Evolutionary conservation across 2,329 filamentous ascomycete genomes (phyloP).

Genomic region (Stromatinia cepivora): DNA sequence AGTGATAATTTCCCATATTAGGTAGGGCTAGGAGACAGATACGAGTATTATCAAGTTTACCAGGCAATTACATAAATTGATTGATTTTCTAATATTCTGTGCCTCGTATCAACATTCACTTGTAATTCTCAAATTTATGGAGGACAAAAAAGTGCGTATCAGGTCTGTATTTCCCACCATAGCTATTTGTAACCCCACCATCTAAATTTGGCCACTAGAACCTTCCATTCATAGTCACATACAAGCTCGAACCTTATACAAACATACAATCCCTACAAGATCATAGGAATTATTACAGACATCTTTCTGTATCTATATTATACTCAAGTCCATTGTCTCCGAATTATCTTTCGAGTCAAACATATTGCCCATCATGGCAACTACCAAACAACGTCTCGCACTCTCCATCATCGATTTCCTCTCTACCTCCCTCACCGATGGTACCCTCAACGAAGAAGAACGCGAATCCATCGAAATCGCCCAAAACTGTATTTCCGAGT

Average conservation of each 20-base stretch:
- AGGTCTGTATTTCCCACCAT: constrained; percentile 4
- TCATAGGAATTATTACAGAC: background rate
- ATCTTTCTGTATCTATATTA: background rate
- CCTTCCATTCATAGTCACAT: constrained; percentile 2
- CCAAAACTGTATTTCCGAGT: constrained; percentile 89
- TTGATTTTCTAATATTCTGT: background rate
- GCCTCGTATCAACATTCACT: background rate
- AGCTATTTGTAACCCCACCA: constrained; percentile 10
- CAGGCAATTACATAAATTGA: too few species aligned
- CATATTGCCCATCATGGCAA: constrained; percentile 36
- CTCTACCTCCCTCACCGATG: constrained; percentile 77
- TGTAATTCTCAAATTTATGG: background rate
- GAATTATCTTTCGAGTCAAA: background rate
- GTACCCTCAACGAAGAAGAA: constrained; percentile 84
- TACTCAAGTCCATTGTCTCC: background rate
- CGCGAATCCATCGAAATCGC: constrained; percentile 93
- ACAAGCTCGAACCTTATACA: background rate
- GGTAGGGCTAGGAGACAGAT: too few species aligned
- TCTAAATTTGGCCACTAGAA: constrained; percentile 4
- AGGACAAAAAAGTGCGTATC: background rate
- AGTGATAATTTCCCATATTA: too few species aligned
- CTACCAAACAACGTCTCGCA: constrained; percentile 74
- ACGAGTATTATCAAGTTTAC: too few species aligned
- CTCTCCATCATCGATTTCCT: constrained; percentile 98
- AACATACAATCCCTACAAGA: background rate